phyloP scores from a whole-genome alignment of 192 early-diverging fungal species.

The Podila horticola region DNA sequence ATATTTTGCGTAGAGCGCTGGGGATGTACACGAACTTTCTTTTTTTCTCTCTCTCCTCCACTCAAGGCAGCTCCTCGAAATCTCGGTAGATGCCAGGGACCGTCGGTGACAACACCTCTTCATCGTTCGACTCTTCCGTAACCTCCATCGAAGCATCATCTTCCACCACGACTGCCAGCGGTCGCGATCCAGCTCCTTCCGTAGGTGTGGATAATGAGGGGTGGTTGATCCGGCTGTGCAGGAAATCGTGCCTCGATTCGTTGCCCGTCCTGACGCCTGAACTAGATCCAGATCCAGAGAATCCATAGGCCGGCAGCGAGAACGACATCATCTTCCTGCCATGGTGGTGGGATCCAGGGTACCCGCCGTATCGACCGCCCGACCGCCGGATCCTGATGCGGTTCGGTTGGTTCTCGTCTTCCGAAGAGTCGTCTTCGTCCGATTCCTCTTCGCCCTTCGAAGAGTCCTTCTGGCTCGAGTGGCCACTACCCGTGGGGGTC shows the following conservation, averaged over 20 bases:
- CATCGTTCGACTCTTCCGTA: too few relatives aligned
- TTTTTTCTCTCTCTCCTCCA: too few relatives aligned
- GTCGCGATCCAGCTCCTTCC: neutral
- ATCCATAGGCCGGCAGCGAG: constrained; percentile 28
- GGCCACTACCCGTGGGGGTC: constrained; percentile 17
- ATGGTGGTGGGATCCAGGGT: neutral
- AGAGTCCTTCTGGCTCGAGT: constrained; percentile 48
- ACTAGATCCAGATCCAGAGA: neutral
- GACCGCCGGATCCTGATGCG: constrained; percentile 22
- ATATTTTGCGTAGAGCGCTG: too few relatives aligned
- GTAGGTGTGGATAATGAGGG: neutral
- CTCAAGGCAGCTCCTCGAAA: neutral
- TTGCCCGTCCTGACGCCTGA: neutral
- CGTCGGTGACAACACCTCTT: neutral
- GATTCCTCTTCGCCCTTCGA: constrained; percentile 47
- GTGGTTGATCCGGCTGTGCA: neutral
- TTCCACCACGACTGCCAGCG: neutral
- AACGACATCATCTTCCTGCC: constrained; percentile 30
- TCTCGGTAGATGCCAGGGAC: neutral
- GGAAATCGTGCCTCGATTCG: neutral
- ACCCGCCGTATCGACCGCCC: constrained; percentile 2
- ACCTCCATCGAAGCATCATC: neutral
- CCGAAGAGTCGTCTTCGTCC: constrained; percentile 21
- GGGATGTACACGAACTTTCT: too few relatives aligned
- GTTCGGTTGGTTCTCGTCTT: constrained; percentile 6